Evolutionary conservation across 345 rosid species (phyloP), one percentile per base, ranked within the genome.

Genomic region (Ceriops decandra): DNA sequence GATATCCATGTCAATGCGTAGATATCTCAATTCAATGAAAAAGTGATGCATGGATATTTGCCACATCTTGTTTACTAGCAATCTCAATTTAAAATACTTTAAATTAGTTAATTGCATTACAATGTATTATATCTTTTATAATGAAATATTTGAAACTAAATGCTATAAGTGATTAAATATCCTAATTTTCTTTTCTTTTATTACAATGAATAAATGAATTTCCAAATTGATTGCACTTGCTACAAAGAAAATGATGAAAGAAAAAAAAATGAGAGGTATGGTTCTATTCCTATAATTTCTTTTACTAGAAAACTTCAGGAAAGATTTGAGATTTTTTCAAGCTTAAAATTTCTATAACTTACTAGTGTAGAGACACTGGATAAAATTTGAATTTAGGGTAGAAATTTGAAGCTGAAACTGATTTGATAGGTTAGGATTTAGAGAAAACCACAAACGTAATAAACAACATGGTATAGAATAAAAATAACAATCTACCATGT

Each of bases 211-310:
- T 78, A 93, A 89, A 82, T 90, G 97, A 96, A 93, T 93, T 71
- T 81, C 92, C 38, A 83, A 82, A 70, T 65, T 90, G 83, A 90
- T 93, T 82, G 97, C 96, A 32, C 76, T 81, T 80, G 98, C 93
- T 62, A 93, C 98, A 0, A 86, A 86, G 82, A 86, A 89, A 79
- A 90, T 93, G 98, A 93, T 93, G 97, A 90, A 87, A n/a, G n/a
- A 85, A 87, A 86, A 73, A 93, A 93, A 81, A 97, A 93, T 84
- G 97, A 90, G 81, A 93, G 98, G 98, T 92, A 73, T 30, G 63
- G 8, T 17, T 75, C 3, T 36, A 36, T 66, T 74, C 36, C 15
- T 35, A 49, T 49, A 54, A 30, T 28, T 52, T 66, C 56, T 56
- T 66, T n/a, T 1, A 0, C 5, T 20, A 15, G 15, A 15, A 21